phyloP scores from a whole-genome alignment of 2,329 filamentous ascomycete species.

The Colletotrichum siamense region DNA sequence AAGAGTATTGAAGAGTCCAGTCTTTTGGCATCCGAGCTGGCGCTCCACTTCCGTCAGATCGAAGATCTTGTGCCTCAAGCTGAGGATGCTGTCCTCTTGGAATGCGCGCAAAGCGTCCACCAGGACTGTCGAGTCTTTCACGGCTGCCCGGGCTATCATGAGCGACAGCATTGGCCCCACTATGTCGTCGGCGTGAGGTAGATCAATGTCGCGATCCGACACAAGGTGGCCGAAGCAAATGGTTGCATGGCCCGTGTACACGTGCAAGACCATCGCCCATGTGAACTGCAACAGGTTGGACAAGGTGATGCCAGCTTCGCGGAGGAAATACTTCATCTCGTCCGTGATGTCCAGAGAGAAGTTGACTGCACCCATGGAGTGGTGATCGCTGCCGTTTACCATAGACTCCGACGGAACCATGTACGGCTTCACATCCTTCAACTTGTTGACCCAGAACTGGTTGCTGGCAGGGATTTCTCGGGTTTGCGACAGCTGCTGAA shows the following conservation, averaged over 20 bases:
- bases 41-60: neutral
- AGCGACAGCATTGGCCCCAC: neutral
- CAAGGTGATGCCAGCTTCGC: neutral
- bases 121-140: neutral
- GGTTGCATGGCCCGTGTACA: neutral
- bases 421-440: neutral
- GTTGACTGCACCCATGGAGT: neutral
- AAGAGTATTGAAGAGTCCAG: neutral
- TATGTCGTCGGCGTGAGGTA: neutral
- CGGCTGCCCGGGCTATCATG: neutral
- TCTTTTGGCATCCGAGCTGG: neutral
- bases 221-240: conserved; percentile 1
- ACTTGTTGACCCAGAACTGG: neutral
- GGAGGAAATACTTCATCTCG: neutral
- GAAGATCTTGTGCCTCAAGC: neutral
- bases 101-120: neutral
- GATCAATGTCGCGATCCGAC: neutral
- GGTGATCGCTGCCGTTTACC: neutral
- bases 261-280: neutral
- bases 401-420: neutral
- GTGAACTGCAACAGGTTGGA: conserved; percentile 2
- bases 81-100: neutral
- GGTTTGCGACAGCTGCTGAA: neutral
- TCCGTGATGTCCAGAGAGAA: neutral
- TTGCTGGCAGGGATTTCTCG: neutral